phyloP scores from a whole-genome alignment of 1,284 basidiomycete species.

The Pascua sp. region DNA sequence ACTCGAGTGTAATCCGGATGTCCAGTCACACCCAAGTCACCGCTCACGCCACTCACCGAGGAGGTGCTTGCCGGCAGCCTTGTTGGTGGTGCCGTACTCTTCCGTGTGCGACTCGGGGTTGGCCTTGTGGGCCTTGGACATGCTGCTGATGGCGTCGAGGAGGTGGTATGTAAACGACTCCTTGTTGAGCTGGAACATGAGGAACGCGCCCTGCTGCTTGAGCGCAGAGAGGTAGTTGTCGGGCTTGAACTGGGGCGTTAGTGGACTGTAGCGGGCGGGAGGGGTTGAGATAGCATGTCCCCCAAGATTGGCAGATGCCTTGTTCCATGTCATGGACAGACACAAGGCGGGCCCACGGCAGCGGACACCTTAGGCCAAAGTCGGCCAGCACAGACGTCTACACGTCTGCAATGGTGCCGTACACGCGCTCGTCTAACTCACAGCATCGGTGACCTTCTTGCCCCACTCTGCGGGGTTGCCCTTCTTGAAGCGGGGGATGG shows the following conservation, averaged over 20 bases:
- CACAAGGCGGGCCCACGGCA: no score
- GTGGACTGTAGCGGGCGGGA: conserved; percentile 49
- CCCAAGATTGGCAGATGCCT: no score
- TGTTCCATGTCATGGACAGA: no score
- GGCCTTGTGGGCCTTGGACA: conserved; percentile 45
- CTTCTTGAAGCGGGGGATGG: conserved; percentile 83
- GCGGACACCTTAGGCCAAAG: no score
- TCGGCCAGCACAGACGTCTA: neutral
- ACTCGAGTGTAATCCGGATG: no score
- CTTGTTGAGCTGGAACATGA: conserved; percentile 70
- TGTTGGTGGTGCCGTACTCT: conserved; percentile 68
- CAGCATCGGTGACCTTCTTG: conserved; percentile 67
- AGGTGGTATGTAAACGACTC: conserved; percentile 69
- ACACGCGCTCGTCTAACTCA: conserved; percentile 51
- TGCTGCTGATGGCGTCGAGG: conserved; percentile 78
- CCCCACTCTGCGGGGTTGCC: conserved; percentile 77
- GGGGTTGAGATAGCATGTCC: conserved; percentile 22
- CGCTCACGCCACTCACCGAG: conserved; percentile 7
- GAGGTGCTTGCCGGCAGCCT: conserved; percentile 67
- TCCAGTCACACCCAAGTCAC: neutral
- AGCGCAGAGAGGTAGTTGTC: conserved; percentile 55
- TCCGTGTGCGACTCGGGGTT: conserved; percentile 50
- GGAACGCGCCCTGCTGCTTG: conserved; percentile 69
- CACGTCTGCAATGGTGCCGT: neutral
- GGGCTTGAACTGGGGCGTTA: conserved; percentile 50